A percentile compares a stretch with the other conserved stretches of the same genome.
Evolutionary conservation across 2,329 filamentous ascomycete genomes (phyloP).

Genomic region (Fusarium sambucinum): DNA sequence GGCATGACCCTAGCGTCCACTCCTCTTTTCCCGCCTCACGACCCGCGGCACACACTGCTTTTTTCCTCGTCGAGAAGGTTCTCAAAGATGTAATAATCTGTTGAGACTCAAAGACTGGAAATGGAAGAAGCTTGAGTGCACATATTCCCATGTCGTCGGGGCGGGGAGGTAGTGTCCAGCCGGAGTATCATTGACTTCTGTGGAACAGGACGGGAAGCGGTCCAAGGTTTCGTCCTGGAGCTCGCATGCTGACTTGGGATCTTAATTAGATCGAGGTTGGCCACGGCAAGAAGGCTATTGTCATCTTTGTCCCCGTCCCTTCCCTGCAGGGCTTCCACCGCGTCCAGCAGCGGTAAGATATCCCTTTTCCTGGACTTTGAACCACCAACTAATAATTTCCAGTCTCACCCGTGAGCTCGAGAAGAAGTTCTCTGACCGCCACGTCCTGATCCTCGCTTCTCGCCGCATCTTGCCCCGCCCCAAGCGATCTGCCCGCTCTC

Average conservation of each 20-base stretch:
- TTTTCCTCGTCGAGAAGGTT: conserved; percentile 34
- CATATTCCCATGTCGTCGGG: conserved; percentile 39
- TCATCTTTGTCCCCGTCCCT: conserved; percentile 99
- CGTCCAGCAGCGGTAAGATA: conserved; percentile 96
- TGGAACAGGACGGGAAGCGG: conserved; percentile 82
- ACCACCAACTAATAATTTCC: conserved; percentile 35
- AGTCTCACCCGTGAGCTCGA: conserved; percentile 99
- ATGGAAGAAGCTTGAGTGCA: conserved; percentile 15
- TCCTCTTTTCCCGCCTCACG: conserved; percentile 41
- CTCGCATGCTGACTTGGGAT: conserved; percentile 80
- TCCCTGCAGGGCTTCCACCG: conserved; percentile 99
- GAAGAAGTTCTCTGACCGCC: conserved; percentile 99
- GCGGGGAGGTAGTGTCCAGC: conserved; percentile 48
- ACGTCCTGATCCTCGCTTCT: conserved; percentile 98
- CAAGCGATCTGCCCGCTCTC: conserved; percentile 96
- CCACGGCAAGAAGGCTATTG: conserved; percentile 99
- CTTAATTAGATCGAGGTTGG: conserved; percentile 96
- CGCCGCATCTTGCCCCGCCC: conserved; percentile 98
- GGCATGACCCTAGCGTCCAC: conserved; percentile 38
- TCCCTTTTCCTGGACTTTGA: neutral
- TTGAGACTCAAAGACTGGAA: conserved; percentile 1
- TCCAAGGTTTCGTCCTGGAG: conserved; percentile 78
- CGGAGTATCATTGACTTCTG: conserved; percentile 59
- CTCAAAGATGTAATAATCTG: conserved; percentile 43
- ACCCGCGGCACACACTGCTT: conserved; percentile 32